Percentiles rank a stretch among this genome's conserved stretches.
Conservation (phyloP, 2,329 filamentous ascomycete genomes). For the Apiospora hydei region DNA sequence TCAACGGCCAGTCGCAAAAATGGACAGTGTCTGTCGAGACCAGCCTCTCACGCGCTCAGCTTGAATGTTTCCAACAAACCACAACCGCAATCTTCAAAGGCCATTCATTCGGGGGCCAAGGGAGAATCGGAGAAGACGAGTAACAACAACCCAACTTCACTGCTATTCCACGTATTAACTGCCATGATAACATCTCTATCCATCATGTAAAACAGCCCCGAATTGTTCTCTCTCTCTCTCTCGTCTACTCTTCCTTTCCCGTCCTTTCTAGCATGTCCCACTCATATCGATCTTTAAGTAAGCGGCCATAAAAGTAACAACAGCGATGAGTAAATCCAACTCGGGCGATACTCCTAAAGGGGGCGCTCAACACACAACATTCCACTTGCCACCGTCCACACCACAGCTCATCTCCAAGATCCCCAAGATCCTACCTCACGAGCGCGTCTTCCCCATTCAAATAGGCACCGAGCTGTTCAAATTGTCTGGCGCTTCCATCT, state of each 20-base stretch:
- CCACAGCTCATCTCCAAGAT: conserved; percentile 54
- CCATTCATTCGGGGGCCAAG: background rate
- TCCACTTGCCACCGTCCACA: conserved; percentile 41
- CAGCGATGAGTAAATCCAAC: conserved; percentile 40
- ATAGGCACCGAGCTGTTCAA: conserved; percentile 77
- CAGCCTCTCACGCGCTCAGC: background rate
- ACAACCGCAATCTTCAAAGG: background rate
- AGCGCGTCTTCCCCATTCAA: conserved; percentile 78
- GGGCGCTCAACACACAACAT: conserved; percentile 30
- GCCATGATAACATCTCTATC: background rate
- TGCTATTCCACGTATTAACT: background rate
- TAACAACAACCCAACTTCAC: background rate
- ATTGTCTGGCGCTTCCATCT: conserved; percentile 75
- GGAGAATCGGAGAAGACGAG: background rate
- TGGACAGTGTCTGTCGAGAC: background rate
- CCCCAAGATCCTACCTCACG: conserved; percentile 68
- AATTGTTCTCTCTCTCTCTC: background rate
- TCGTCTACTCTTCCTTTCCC: background rate
- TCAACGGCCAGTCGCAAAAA: conserved; percentile 9
- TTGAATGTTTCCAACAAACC: background rate
- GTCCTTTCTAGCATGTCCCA: conserved; percentile 13
- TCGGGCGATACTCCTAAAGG: conserved; percentile 40
- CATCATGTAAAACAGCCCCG: conserved; percentile 1
- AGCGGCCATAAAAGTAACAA: conserved; percentile 27
- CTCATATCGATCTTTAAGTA: background rate